Percentiles rank a stretch among this genome's conserved stretches.
Conservation (phyloP, 1,139 yeast genomes). For the Suzukiozyma palmioleophila region DNA sequence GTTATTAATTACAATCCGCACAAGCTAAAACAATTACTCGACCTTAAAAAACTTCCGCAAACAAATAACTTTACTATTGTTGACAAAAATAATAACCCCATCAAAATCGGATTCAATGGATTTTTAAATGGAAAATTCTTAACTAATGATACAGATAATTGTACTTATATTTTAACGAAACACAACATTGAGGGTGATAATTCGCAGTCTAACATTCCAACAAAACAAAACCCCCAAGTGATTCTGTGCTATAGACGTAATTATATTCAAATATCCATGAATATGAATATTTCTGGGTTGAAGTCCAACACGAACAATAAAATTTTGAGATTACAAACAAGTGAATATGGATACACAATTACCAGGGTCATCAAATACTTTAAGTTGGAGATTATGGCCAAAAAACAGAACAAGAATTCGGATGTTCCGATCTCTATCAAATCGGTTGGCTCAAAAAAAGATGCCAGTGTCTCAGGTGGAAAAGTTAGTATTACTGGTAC, state of each 20-base stretch:
- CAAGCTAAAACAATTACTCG: slow-evolving; percentile 27
- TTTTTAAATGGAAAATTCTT: slow-evolving; percentile 41
- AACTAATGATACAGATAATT: slow-evolving; percentile 41
- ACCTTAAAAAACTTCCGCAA: slow-evolving; percentile 21
- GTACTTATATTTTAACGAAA: slow-evolving; percentile 28
- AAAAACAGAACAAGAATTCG: slow-evolving; percentile 25
- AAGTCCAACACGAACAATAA: slow-evolving; percentile 18
- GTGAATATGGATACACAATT: slow-evolving; percentile 32
- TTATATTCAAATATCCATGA: slow-evolving; percentile 35
- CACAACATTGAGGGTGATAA: slow-evolving; percentile 5
- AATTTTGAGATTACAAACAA: slow-evolving; percentile 29
- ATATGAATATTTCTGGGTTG: slow-evolving; percentile 32
- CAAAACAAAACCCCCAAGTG: slow-evolving; percentile 29
- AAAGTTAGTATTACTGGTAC: slow-evolving; percentile 5
- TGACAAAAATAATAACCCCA: slow-evolving; percentile 26
- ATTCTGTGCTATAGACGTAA: slow-evolving; percentile 46
- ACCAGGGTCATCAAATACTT: slow-evolving; percentile 38
- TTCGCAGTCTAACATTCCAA: slow-evolving; percentile 1
- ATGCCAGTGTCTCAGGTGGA: slow-evolving; percentile 11
- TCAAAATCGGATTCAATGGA: slow-evolving; percentile 28
- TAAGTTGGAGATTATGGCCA: slow-evolving; percentile 36
- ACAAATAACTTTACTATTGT: slow-evolving; percentile 24
- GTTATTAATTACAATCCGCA: slow-evolving; percentile 24
- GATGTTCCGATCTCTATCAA: slow-evolving; percentile 31
- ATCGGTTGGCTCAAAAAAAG: slow-evolving; percentile 22